Conservation (phyloP, 139 green algal species). For the Coccomyxa sp. region DNA sequence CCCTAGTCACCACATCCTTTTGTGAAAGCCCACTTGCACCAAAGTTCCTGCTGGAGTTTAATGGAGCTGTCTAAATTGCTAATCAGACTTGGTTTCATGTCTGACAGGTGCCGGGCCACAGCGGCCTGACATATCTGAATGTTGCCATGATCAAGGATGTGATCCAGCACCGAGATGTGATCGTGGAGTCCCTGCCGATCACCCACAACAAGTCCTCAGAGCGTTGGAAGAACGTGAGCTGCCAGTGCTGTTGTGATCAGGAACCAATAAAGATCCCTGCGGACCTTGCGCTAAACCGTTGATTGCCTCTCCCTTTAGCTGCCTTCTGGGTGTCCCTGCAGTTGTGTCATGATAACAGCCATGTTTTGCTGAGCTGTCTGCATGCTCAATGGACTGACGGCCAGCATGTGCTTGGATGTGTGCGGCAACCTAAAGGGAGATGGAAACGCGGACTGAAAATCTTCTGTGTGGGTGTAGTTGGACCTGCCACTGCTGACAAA, state of each 20-base stretch:
- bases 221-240: background rate
- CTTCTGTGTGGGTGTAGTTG: background rate
- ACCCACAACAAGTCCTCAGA: background rate
- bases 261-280: no score
- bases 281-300: no score
- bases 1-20: background rate
- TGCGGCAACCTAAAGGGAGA: background rate
- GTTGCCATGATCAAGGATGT: background rate
- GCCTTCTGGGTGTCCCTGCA: no score
- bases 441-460: no score
- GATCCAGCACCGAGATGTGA: background rate
- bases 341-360: no score
- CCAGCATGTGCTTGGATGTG: background rate
- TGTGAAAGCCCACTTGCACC: no score
- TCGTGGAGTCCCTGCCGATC: background rate
- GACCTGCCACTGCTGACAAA: conserved; percentile 13
- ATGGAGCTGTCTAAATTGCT: no score
- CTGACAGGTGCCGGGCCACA: background rate
- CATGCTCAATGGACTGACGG: no score
- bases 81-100: no score
- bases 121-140: background rate
- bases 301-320: no score
- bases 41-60: background rate
- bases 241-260: background rate
- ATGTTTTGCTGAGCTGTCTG: no score